A percentile compares a stretch with the other conserved stretches of the same genome.
Conservation (phyloP, 768 basidiomycete genomes). For the Tricholoma sp. region DNA sequence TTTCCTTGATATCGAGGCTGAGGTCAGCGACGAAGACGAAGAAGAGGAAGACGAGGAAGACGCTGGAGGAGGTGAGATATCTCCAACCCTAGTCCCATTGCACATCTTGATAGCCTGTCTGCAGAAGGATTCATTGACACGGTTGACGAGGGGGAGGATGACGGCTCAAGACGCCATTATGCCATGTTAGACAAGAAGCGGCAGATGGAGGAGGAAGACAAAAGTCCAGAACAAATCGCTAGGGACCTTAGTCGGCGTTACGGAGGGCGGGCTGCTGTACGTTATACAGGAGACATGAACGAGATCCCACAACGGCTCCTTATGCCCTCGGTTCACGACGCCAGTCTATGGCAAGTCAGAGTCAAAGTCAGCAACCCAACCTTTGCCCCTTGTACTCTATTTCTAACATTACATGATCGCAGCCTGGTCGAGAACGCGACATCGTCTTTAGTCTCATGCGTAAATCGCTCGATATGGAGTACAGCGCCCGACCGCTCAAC, state of each 20-base stretch:
- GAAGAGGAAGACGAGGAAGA: conserved; percentile 86
- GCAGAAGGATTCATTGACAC: conserved; percentile 71
- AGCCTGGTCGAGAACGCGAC: conserved; percentile 91
- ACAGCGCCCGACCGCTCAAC: conserved; percentile 69
- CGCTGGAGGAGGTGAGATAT: conserved; percentile 44
- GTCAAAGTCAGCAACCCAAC: conserved; percentile 62
- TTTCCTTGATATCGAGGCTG: conserved; percentile 95
- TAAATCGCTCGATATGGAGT: conserved; percentile 84
- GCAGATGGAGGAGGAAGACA: conserved; percentile 68
- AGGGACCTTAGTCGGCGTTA: conserved; percentile 78
- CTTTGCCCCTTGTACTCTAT: neutral
- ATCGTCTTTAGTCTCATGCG: conserved; percentile 94
- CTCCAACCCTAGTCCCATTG: neutral
- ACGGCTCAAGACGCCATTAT: conserved; percentile 53
- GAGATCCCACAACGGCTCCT: conserved; percentile 88
- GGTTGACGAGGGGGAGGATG: conserved; percentile 62
- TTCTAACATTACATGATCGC: conserved; percentile 1
- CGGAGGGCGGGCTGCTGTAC: conserved; percentile 51
- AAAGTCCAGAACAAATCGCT: conserved; percentile 82
- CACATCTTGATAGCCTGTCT: conserved; percentile 2
- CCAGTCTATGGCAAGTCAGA: conserved; percentile 91
- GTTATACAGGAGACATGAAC: conserved; percentile 89
- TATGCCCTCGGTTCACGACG: conserved; percentile 96
- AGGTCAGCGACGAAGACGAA: conserved; percentile 95
- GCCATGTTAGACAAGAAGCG: conserved; percentile 63